Conservation (phyloP, 768 basidiomycete genomes). For the Lactifluus hygrophoroides region DNA sequence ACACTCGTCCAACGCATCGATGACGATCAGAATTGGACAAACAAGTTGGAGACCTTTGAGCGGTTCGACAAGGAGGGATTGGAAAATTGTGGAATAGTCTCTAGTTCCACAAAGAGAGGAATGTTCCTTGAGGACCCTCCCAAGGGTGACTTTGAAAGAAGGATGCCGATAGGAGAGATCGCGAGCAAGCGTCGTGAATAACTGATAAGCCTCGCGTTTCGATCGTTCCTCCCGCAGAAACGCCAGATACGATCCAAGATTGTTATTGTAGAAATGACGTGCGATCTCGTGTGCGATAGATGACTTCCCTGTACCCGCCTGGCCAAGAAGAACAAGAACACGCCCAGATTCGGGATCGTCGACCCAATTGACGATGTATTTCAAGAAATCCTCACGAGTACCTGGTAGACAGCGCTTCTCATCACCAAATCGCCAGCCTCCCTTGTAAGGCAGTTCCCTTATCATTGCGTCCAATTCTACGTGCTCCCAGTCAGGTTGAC, state of each 20-base stretch:
- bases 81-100: background rate
- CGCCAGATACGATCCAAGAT: background rate
- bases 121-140: background rate
- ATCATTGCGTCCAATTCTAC: no score
- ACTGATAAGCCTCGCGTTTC: background rate
- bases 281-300: background rate
- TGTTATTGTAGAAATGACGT: background rate
- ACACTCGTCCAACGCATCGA: background rate
- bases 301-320: background rate
- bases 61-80: background rate
- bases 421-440: no score
- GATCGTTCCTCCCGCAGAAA: background rate
- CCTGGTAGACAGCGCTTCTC: no score
- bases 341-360: no score
- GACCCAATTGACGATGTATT: no score
- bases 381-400: no score
- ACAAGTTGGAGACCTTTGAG: background rate
- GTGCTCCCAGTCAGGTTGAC: no score
- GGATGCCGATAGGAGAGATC: background rate
- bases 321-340: background rate
- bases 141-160: background rate
- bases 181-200: background rate
- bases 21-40: background rate
- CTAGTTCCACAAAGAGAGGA: background rate
- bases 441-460: background rate